Evolutionary conservation across 1,139 yeast species (phyloP).

Genomic region (Protomyces gravidus): DNA sequence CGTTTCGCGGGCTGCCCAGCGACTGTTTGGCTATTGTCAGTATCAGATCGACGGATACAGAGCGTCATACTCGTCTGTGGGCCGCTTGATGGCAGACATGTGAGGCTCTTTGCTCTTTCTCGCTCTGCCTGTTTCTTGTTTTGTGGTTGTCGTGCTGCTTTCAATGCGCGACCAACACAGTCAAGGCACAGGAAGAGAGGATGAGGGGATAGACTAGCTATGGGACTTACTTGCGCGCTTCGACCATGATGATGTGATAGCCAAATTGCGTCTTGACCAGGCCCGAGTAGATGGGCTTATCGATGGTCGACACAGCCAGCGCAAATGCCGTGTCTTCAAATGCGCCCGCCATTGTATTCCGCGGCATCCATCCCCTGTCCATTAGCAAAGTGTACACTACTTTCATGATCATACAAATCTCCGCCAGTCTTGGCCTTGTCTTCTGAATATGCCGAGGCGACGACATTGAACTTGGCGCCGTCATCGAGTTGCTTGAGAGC

Average conservation of each 20-base stretch:
- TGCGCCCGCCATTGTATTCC: slow-evolving; percentile 15
- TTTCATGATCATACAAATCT: slow-evolving; percentile 7
- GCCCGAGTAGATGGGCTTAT: slow-evolving; percentile 31
- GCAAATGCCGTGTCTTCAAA: slow-evolving; percentile 35
- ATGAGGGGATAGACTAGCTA: too few species aligned
- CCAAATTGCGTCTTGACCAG: slow-evolving; percentile 1
- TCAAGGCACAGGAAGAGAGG: too few species aligned
- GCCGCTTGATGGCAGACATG: slow-evolving; percentile 1
- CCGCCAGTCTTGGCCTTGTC: slow-evolving; percentile 35
- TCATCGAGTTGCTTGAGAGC: slow-evolving; percentile 33
- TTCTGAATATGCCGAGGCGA: slow-evolving; percentile 34
- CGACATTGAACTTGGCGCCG: slow-evolving; percentile 34
- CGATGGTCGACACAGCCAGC: slow-evolving; percentile 33
- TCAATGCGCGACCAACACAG: too few species aligned
- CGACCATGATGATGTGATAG: slow-evolving; percentile 2
- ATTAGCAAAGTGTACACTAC: too few species aligned
- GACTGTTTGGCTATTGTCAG: neutral
- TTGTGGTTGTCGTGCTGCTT: too few species aligned
- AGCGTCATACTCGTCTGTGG: neutral
- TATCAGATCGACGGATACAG: neutral
- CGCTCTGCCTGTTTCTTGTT: too few species aligned
- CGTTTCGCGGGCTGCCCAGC: neutral
- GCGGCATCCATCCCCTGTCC: neutral
- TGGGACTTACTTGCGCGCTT: neutral
- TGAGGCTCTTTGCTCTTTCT: too few species aligned